Conservation (phyloP, 2,329 filamentous ascomycete genomes). For the Sporothrix mexicana region DNA sequence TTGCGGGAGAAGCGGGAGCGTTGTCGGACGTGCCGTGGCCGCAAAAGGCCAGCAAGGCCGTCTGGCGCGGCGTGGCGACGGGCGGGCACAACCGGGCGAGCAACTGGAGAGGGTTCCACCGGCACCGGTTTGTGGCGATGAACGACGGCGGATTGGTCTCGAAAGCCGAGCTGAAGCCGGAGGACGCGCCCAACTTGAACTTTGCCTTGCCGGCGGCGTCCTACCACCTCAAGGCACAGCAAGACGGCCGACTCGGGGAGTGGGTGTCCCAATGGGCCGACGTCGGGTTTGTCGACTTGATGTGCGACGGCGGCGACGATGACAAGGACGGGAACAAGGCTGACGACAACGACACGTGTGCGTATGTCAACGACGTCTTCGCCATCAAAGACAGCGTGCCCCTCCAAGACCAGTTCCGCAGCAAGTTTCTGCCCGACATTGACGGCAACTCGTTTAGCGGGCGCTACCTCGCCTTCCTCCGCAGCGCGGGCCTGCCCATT, state of each 20-base stretch:
- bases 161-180: slow-evolving; percentile 52
- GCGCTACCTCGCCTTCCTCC: slow-evolving; percentile 71
- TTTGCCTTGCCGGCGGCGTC: slow-evolving; percentile 57
- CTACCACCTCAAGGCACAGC: slow-evolving; percentile 56
- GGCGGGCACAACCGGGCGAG: slow-evolving; percentile 63
- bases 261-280: slow-evolving; percentile 59
- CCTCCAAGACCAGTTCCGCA: slow-evolving; percentile 60
- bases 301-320: slow-evolving; percentile 50
- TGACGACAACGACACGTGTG: slow-evolving; percentile 51
- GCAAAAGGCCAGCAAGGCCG: slow-evolving; percentile 59
- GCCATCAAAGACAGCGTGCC: slow-evolving; percentile 48
- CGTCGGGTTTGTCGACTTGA: slow-evolving; percentile 60
- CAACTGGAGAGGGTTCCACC: slow-evolving; percentile 76
- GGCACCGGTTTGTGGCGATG: slow-evolving; percentile 77
- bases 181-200: slow-evolving; percentile 62
- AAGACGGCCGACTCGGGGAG: slow-evolving; percentile 51
- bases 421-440: slow-evolving; percentile 76
- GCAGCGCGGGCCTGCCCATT: slow-evolving; percentile 72
- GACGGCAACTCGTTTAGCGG: slow-evolving; percentile 71
- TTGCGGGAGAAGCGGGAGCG: slow-evolving; percentile 51
- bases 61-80: slow-evolving; percentile 73
- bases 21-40: slow-evolving; percentile 60
- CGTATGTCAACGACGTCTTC: slow-evolving; percentile 57
- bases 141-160: slow-evolving; percentile 67
- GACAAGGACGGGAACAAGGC: neutral